These are phyloP conservation scores for Cladosporium sp. DNA, from an alignment of 2,329 filamentous ascomycete species.

Conservation along the genomic window DNA sequence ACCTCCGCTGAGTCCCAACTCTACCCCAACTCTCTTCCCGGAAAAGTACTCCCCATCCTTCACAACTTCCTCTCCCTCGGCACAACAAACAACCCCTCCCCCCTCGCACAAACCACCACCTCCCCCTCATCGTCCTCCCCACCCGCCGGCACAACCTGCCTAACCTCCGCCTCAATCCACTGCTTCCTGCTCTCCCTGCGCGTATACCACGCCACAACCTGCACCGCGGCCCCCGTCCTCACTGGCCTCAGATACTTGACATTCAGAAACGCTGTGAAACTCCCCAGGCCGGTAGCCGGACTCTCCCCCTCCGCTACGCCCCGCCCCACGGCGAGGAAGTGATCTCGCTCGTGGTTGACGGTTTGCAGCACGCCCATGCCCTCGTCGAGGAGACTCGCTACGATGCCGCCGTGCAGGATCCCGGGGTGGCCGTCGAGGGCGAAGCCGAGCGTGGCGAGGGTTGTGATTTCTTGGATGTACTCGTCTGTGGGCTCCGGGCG, in stretches of 20 bases:
- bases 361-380: conserved; percentile 54
- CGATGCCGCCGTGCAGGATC: conserved; percentile 61
- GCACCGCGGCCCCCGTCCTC: conserved; percentile 50
- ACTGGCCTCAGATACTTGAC: conserved; percentile 58
- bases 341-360: conserved; percentile 42
- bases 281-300: conserved; percentile 30
- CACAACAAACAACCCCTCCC: conserved; percentile 56
- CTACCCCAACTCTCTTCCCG: too few species aligned
- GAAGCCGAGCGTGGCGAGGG: conserved; percentile 50
- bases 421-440: conserved; percentile 57
- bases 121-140: conserved; percentile 46
- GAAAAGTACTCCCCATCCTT: background rate
- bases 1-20: background rate
- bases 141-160: conserved; percentile 28
- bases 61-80: conserved; percentile 32
- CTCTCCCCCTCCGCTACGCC: conserved; percentile 30
- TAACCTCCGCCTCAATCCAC: conserved; percentile 52
- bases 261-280: conserved; percentile 59
- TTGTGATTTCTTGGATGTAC: conserved; percentile 40
- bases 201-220: conserved; percentile 47
- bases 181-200: conserved; percentile 58
- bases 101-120: conserved; percentile 53
- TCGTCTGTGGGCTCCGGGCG: conserved; percentile 34
- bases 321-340: conserved; percentile 15
- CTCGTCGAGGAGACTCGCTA: conserved; percentile 62